Evolutionary conservation across 805 yeast genomes (phyloP), one percentile per base, ranked within the genome.

Genomic region (Candida odintsovae): DNA sequence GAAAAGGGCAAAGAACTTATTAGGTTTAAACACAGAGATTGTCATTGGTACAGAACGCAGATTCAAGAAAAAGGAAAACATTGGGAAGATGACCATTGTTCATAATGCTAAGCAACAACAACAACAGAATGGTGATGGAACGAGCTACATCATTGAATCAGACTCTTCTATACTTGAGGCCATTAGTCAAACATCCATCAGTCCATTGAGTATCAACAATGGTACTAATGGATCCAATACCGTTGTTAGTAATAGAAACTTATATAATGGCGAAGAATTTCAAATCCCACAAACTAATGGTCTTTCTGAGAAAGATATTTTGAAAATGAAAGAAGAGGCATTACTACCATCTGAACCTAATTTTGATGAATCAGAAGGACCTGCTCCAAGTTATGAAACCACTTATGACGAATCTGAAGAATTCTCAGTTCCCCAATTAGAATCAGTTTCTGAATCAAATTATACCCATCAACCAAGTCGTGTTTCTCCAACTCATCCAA

Each of bases 11-110:
- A 82, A 81, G 54, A 86, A 90, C 59, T 89, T 89, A 19, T 70
- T 90, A 7, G 87, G 88, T n/a, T 67, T 88, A 58, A 86, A 90
- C 43, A 77, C 88, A 2, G 96, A 86, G 62, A 76, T 89, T 2
- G 72, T 87, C 20, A 74, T 90, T 23, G 97, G 97, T 3, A 89
- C 95, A 0, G 83, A 78, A 54, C 69, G 92, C 51, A 49, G 51
- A 9, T 38, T 48, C 42, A 53, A 54, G 40, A 35, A 47, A 43
- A 46, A 45, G 38, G 19, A 40, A 10, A 41, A 38, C 22, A 44
- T 44, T 44, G 55, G 52, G n/a, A 46, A 50, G 48, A 33, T 45
- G 38, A 47, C 48, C 25, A 46, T 43, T 40, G 36, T 50, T 22
- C 31, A 48, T 10, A 45, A 45, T 33, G 46, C 50, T 11, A 18